A percentile compares a stretch with the other conserved stretches of the same genome.
Conservation (phyloP, 306 rosid genomes). For the Carpinus viminea region DNA sequence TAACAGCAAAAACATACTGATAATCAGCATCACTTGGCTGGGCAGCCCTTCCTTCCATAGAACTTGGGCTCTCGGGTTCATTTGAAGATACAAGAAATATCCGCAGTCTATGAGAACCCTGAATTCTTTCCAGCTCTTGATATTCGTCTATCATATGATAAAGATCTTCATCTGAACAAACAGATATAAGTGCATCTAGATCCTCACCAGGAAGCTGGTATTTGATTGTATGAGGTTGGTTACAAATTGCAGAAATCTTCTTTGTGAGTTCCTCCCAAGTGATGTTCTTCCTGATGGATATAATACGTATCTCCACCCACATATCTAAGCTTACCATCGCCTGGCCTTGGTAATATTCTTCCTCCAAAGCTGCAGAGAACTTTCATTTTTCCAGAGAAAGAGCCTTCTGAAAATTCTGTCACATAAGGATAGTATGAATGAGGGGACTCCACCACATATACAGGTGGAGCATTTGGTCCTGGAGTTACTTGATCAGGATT, state of each 20-base stretch:
- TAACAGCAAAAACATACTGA: constrained; percentile 77
- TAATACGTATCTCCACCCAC: constrained; percentile 89
- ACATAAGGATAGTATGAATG: constrained; percentile 47
- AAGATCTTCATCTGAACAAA: constrained; percentile 93
- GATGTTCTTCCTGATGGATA: constrained; percentile 59
- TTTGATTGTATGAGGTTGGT: constrained; percentile 71
- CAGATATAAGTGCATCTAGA: constrained; percentile 93
- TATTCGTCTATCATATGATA: constrained; percentile 89
- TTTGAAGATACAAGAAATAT: constrained; percentile 68
- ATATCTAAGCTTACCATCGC: constrained; percentile 83
- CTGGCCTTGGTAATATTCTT: constrained; percentile 80
- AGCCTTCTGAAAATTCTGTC: constrained; percentile 44
- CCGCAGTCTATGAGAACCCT: constrained; percentile 76
- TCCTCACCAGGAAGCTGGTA: constrained; percentile 99
- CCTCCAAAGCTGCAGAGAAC: constrained; percentile 97
- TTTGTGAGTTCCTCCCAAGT: constrained; percentile 57
- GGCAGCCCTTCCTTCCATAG: constrained; percentile 54
- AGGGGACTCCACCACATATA: constrained; percentile 51
- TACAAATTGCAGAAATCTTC: constrained; percentile 70
- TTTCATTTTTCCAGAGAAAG: constrained; percentile 59
- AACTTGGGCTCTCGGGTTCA: constrained; percentile 49
- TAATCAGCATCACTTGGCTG: constrained; percentile 55
- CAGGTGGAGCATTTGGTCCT: constrained; percentile 38
- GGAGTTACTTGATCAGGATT: constrained; percentile 33
- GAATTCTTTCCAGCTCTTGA: constrained; percentile 71